A percentile compares a stretch with the other conserved stretches of the same genome.
These are phyloP conservation scores for Verbena officinalis DNA, from an alignment of 257 asterid genomes.

Conservation along the genomic window DNA sequence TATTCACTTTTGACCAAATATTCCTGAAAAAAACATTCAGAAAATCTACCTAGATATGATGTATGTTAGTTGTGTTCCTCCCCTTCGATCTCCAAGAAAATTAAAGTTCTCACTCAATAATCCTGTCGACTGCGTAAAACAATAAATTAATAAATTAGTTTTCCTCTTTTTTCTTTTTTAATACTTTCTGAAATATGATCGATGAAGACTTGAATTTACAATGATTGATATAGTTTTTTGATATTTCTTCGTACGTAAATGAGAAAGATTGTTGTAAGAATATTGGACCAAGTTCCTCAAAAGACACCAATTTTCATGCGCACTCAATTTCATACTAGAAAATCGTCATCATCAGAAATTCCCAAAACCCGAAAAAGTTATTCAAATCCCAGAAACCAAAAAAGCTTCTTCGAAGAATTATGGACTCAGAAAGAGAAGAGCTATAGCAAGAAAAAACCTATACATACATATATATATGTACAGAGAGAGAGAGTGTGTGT, in stretches of 20 bases:
- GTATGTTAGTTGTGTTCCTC: conserved; percentile 12
- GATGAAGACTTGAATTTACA: too few species aligned
- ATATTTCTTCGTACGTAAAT: not conserved
- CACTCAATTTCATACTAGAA: conserved; percentile 42
- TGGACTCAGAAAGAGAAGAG: conserved; percentile 19
- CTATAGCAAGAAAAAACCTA: too few species aligned
- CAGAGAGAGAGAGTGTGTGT: conserved; percentile 5
- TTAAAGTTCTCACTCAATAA: conserved; percentile 28
- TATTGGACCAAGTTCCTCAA: conserved; percentile 41
- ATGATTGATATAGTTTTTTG: too few species aligned
- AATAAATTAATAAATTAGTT: not conserved
- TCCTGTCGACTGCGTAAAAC: conserved; percentile 20
- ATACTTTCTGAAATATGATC: too few species aligned
- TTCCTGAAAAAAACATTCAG: conserved; percentile 26
- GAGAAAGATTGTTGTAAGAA: not conserved
- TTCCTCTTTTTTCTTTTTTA: too few species aligned
- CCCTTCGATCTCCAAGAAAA: conserved; percentile 35
- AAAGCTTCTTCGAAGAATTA: conserved; percentile 30
- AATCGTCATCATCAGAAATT: conserved; percentile 28
- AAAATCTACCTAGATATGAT: conserved; percentile 48
- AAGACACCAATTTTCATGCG: conserved; percentile 43
- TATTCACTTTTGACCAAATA: conserved; percentile 40
- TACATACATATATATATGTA: too few species aligned
- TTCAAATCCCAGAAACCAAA: conserved; percentile 46
- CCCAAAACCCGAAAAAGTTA: conserved; percentile 37